Evolutionary conservation across 2,329 filamentous ascomycete species (phyloP), one percentile per base, ranked within the genome.

Genomic region (Diaporthe citri): DNA sequence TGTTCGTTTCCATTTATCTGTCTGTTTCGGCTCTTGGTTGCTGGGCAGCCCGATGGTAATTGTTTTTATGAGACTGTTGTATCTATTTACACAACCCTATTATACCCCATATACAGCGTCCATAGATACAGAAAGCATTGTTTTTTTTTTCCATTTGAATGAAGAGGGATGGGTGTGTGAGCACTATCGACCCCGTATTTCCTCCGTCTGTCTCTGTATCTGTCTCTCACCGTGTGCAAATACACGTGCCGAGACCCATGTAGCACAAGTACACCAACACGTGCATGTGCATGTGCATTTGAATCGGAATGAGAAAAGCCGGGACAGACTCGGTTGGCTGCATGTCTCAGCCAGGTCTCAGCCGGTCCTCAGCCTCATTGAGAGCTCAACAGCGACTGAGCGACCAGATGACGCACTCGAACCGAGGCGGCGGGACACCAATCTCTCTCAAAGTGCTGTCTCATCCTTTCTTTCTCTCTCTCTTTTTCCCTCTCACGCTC

Each of bases 321-420:
- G 46, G 59, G 59, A 34, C 56, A 41, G 55, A 34, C 25, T 15
- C 43, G 70, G 43, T 43, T 52, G 43, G 31, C 56, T 72, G 70
- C 56, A 62, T 59, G 56, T 72, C 56, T 72, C 70, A 72, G 70
- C 46, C 62, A 51, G 46, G 62, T 67, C 70, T 72, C 70, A 72
- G n/a, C 41, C 59, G 34, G 46, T 52, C 46, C 34, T 72, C 57
- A 52, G 43, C 43, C 34, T 71, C 67, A 71, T 55, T 55, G 64
- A 69, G n/a, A 55, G 28, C 22, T 25, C 52, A 46, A 48, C 39
- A 48, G 22, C 25, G 39, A 43, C 15, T 34, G 39, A 25, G 31
- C 22, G 10, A 52, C 15, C 25, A 22, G 31, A 67, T 67, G 62
- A 67, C 62, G 62, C 62, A 52, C 22, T 20, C 6, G 46, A 67